These are phyloP conservation scores for Blastomyces silverae DNA, from an alignment of 2,329 filamentous ascomycete species.

Conservation along the genomic window DNA sequence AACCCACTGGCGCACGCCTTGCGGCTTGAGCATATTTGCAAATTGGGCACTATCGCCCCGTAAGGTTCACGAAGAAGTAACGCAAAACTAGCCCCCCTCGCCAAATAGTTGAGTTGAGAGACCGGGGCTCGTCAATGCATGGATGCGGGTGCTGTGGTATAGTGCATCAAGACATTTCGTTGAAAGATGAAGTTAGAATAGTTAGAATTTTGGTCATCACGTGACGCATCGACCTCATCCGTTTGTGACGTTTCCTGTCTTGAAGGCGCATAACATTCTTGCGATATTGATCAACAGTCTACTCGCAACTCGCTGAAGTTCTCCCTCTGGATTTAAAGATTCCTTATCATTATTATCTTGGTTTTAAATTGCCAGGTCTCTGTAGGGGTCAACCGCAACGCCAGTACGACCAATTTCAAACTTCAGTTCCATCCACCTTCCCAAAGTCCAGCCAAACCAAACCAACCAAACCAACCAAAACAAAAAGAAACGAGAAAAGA, in stretches of 20 bases:
- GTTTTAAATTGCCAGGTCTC: neutral
- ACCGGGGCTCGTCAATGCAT: neutral
- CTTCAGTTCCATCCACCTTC: neutral
- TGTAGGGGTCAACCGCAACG: neutral
- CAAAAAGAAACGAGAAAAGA: neutral
- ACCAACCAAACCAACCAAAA: neutral
- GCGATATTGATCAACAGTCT: neutral
- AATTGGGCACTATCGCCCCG: conserved; percentile 2
- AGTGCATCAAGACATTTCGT: neutral
- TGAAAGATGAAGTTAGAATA: neutral
- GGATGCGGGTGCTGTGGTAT: neutral
- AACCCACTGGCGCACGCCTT: conserved; percentile 5
- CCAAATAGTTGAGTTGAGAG: neutral
- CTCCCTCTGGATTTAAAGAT: neutral
- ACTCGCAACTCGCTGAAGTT: neutral
- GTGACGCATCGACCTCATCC: neutral
- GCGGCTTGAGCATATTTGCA: conserved; percentile 13
- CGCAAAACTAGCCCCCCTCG: neutral
- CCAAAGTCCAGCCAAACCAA: neutral
- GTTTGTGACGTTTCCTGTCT: neutral
- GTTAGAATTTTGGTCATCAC: conserved; percentile 3
- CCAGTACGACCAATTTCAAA: neutral
- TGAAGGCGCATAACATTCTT: neutral
- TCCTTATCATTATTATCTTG: neutral
- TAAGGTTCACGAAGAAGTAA: neutral